A percentile compares a stretch with the other conserved stretches of the same genome.
Evolutionary conservation across 169 alveolate genomes (phyloP).

Genomic region (Blepharisma undulans): DNA sequence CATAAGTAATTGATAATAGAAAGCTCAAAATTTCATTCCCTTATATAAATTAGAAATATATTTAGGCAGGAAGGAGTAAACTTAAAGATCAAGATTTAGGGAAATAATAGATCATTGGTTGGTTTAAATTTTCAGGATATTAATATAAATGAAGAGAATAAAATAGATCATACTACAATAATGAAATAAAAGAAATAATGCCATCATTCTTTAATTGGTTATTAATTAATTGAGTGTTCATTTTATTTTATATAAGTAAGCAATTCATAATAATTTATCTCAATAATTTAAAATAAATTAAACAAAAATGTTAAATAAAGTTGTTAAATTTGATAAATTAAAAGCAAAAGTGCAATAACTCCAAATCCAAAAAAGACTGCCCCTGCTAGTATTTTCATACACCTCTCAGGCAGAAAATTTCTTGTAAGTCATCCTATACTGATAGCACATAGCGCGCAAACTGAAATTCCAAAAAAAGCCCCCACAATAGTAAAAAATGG

Average conservation of each 20-base stretch:
- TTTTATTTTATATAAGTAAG: too few relatives aligned
- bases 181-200: background rate
- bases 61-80: too few relatives aligned
- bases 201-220: background rate
- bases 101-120: background rate
- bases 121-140: too few relatives aligned
- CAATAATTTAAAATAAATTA: too few relatives aligned
- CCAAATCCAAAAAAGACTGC: conserved; percentile 53
- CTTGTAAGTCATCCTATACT: conserved; percentile 53
- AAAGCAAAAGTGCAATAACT: background rate
- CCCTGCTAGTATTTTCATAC: conserved; percentile 66
- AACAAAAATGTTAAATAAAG: too few relatives aligned
- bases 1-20: background rate
- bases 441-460: conserved; percentile 59
- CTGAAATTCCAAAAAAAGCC: conserved; percentile 55
- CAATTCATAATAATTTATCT: too few relatives aligned
- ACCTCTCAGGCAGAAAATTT: conserved; percentile 54
- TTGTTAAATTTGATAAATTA: background rate
- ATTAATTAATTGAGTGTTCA: background rate
- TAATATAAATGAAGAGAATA: too few relatives aligned
- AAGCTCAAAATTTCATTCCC: too few relatives aligned
- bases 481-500: conserved; percentile 63
- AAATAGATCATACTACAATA: too few relatives aligned
- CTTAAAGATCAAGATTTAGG: too few relatives aligned
- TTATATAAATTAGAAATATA: too few relatives aligned